Percentiles rank a stretch among this genome's conserved stretches.
phyloP scores from a whole-genome alignment of 345 rosid species.

The Linum tenue region DNA sequence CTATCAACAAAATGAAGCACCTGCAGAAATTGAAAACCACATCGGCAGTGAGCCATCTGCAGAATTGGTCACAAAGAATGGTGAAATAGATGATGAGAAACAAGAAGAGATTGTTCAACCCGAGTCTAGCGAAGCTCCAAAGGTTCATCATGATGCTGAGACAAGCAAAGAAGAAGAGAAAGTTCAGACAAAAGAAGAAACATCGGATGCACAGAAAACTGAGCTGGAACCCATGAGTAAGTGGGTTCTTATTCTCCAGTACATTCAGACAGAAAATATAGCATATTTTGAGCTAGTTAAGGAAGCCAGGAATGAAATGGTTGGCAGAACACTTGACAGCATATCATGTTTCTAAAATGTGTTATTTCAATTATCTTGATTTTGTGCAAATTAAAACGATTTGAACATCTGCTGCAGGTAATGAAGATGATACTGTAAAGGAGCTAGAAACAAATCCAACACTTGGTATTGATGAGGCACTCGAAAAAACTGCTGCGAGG shows the following conservation, averaged over 20 bases:
- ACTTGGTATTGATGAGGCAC: neutral
- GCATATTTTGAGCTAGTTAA: no score
- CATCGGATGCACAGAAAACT: neutral
- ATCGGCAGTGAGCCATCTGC: constrained; percentile 11
- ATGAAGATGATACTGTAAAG: neutral
- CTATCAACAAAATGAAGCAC: constrained; percentile 5
- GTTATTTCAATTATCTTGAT: neutral
- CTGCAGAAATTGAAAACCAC: constrained; percentile 4
- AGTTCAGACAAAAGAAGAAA: constrained; percentile 2
- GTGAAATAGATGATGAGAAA: constrained; percentile 7
- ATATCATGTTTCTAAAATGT: no score
- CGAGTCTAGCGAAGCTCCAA: neutral
- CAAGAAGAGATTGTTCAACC: neutral
- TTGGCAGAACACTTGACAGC: neutral
- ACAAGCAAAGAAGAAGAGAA: no score
- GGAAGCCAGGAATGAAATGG: no score
- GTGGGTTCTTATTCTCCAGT: constrained; percentile 3
- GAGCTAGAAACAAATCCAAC: no score
- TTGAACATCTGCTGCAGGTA: constrained; percentile 12
- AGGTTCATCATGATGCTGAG: no score
- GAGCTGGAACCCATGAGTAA: constrained; percentile 14
- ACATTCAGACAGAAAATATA: no score
- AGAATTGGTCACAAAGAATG: constrained; percentile 6
- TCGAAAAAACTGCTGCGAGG: no score
- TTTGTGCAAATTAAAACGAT: neutral